Conservation (phyloP, 768 basidiomycete species). For the Filobasidium floriforme region DNA sequence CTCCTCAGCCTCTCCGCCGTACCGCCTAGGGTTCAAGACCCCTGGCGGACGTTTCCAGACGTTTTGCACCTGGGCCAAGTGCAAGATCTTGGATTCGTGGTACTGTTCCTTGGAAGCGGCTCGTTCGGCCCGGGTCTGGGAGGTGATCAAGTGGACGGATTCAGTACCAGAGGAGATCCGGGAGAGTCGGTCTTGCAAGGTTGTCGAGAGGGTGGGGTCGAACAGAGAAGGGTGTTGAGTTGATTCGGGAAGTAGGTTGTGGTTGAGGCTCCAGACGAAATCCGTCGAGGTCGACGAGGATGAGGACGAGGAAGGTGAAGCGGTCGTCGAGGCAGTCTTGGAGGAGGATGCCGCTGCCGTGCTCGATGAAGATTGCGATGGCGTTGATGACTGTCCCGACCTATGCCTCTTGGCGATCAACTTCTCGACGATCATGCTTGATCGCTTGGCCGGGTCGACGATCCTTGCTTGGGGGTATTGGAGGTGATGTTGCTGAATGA, state of each 20-base stretch:
- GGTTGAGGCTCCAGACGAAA: conserved; percentile 15
- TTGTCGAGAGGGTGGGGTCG: neutral
- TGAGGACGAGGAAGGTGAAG: neutral
- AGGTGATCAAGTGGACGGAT: conserved; percentile 6
- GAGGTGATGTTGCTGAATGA: conserved; percentile 16
- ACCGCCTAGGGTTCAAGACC: neutral
- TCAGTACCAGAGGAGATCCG: conserved; percentile 6
- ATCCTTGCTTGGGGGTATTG: neutral
- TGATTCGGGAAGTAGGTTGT: neutral
- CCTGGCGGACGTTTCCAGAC: conserved; percentile 10
- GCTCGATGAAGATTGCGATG: no score
- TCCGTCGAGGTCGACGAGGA: conserved; percentile 8
- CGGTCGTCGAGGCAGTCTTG: neutral
- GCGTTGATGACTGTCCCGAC: no score
- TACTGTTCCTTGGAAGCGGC: neutral
- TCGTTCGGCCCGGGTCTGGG: neutral
- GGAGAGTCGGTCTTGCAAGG: conserved; percentile 4
- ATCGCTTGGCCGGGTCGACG: conserved; percentile 4
- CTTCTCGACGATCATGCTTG: conserved; percentile 4
- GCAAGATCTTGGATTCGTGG: conserved; percentile 1
- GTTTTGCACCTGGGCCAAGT: conserved; percentile 1
- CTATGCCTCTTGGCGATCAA: neutral
- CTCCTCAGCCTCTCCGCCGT: conserved; percentile 2
- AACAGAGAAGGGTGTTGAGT: neutral
- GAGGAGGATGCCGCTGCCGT: neutral